These are phyloP conservation scores for Coniella lustricola DNA, from an alignment of 2,329 filamentous ascomycete genomes.

Conservation along the genomic window DNA sequence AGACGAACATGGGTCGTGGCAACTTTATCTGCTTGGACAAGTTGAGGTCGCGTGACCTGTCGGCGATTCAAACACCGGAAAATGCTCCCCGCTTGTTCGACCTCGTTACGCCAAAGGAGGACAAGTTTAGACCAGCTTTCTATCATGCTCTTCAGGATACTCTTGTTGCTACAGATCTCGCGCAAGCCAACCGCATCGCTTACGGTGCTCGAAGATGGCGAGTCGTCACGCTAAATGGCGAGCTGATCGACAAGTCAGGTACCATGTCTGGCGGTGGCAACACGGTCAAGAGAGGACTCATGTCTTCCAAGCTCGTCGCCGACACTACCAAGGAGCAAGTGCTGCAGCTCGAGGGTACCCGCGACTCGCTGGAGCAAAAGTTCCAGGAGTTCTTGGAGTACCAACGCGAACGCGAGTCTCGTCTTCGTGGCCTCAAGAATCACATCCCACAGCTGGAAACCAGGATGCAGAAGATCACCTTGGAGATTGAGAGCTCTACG, in stretches of 20 bases:
- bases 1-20: conserved; percentile 92
- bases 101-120: conserved; percentile 80
- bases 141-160: conserved; percentile 95
- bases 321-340: conserved; percentile 87
- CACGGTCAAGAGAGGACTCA: conserved; percentile 81
- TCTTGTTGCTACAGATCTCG: conserved; percentile 81
- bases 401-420: conserved; percentile 70
- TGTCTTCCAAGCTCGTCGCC: conserved; percentile 92
- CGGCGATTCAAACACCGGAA: conserved; percentile 79
- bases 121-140: conserved; percentile 82
- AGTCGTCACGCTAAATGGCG: conserved; percentile 89
- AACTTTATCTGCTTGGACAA: conserved; percentile 97
- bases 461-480: conserved; percentile 79
- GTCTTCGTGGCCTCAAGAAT: conserved; percentile 64
- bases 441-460: conserved; percentile 82
- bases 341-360: conserved; percentile 74
- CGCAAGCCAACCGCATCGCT: conserved; percentile 95
- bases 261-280: conserved; percentile 98
- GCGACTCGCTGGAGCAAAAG: conserved; percentile 74
- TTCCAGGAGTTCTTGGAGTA: conserved; percentile 81
- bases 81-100: conserved; percentile 90
- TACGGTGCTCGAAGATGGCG: conserved; percentile 92
- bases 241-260: conserved; percentile 95
- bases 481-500: conserved; percentile 82
- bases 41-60: conserved; percentile 69